Percentiles rank a stretch among this genome's conserved stretches.
These are phyloP conservation scores for Aleurites moluccanus DNA, from an alignment of 441 rosid species.

Conservation along the genomic window DNA sequence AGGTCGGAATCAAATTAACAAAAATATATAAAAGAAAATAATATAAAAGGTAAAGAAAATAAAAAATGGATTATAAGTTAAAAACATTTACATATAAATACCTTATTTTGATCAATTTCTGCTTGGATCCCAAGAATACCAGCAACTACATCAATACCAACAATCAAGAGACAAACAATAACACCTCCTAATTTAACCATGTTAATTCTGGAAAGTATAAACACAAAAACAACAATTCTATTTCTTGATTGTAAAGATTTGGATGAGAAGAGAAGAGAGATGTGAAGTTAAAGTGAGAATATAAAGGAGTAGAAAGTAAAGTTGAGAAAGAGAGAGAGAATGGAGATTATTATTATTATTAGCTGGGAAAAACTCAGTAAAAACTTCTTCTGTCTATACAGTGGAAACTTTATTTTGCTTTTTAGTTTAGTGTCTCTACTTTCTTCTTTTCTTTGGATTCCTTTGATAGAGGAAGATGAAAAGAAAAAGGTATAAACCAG, in stretches of 20 bases:
- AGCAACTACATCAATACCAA: constrained; percentile 69
- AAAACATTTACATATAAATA: constrained; percentile 2
- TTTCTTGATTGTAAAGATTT: neutral
- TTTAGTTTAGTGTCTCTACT: neutral
- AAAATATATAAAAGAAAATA: neutral
- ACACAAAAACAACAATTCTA: neutral
- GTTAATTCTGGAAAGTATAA: neutral
- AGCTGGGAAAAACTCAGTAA: constrained; percentile 28
- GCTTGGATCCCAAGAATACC: constrained; percentile 83
- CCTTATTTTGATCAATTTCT: constrained; percentile 78
- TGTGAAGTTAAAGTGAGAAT: neutral
- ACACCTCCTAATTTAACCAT: constrained; percentile 64
- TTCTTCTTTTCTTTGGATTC: constrained; percentile 40
- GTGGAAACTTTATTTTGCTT: constrained; percentile 33
- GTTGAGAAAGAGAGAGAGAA: constrained; percentile 1
- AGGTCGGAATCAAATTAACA: neutral
- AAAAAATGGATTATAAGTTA: neutral
- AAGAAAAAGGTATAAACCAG: constrained; percentile 59
- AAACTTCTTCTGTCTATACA: constrained; percentile 43
- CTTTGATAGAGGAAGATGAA: constrained; percentile 46
- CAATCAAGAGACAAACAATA: constrained; percentile 63
- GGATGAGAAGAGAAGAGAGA: neutral
- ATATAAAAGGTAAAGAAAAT: too few relatives aligned
- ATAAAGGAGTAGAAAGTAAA: neutral
- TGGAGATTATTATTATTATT: neutral